Conservation (phyloP, 352 stramenopile genomes). For the Pythium dissotocum region DNA sequence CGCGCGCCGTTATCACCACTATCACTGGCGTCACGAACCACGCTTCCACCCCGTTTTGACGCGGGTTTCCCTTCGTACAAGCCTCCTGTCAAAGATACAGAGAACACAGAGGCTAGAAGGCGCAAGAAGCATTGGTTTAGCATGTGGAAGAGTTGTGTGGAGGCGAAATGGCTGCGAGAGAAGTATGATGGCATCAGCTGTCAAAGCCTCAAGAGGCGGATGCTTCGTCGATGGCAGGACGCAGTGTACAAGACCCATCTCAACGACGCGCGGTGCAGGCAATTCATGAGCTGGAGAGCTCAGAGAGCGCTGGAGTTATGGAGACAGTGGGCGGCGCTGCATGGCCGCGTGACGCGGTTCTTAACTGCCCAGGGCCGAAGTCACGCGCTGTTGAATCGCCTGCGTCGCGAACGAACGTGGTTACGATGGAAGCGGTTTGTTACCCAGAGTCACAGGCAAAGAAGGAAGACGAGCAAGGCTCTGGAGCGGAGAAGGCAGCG, state of each 20-base stretch:
- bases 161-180: conserved; percentile 2
- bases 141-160: conserved; percentile 9
- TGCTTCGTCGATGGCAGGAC: background rate
- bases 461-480: background rate
- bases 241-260: conserved; percentile 9
- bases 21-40: background rate
- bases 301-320: conserved; percentile 9
- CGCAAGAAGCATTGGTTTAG: conserved; percentile 14
- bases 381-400: conserved; percentile 18
- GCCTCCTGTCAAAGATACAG: background rate
- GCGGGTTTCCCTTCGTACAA: background rate
- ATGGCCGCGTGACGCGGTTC: conserved; percentile 17
- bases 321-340: conserved; percentile 5
- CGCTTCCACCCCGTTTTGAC: background rate
- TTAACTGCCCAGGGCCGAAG: conserved; percentile 5
- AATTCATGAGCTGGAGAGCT: conserved; percentile 12
- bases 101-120: background rate
- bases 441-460: background rate
- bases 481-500: background rate
- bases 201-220: background rate
- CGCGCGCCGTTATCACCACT: conserved; percentile 14
- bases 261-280: background rate
- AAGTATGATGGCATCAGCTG: background rate
- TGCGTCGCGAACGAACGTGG: conserved; percentile 10
- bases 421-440: conserved; percentile 18